phyloP scores from a whole-genome alignment of 1,284 basidiomycete genomes.

The Puccinia horiana region DNA sequence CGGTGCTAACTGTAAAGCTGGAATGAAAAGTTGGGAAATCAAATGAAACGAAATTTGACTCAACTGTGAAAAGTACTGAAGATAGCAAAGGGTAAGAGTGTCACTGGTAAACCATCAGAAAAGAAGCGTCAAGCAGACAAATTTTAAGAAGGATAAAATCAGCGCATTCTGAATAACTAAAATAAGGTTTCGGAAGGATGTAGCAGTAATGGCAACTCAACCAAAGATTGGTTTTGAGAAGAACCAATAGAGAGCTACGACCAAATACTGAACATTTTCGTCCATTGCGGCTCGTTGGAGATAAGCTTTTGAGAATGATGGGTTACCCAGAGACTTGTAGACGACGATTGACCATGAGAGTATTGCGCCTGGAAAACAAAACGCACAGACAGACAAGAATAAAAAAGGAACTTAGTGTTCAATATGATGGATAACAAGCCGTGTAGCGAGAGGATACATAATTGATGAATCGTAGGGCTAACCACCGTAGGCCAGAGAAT shows the following conservation, averaged over 20 bases:
- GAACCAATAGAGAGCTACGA: slow-evolving; percentile 58
- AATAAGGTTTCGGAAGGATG: neutral
- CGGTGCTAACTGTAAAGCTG: slow-evolving; percentile 53
- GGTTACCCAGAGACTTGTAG: slow-evolving; percentile 56
- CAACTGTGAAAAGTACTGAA: slow-evolving; percentile 59
- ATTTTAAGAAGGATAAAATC: neutral
- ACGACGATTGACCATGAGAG: slow-evolving; percentile 59
- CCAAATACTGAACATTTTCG: slow-evolving; percentile 59
- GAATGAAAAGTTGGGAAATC: slow-evolving; percentile 45
- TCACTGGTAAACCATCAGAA: slow-evolving; percentile 52
- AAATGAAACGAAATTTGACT: slow-evolving; percentile 53
- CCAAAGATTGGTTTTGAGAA: slow-evolving; percentile 58
- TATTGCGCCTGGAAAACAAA: slow-evolving; percentile 55
- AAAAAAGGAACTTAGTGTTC: neutral
- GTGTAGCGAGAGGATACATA: neutral
- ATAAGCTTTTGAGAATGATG: slow-evolving; percentile 57
- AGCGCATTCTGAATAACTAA: neutral
- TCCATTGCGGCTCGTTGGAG: slow-evolving; percentile 59
- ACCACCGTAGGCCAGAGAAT: slow-evolving; percentile 41
- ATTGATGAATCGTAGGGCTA: neutral
- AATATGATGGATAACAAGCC: neutral
- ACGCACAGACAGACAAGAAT: neutral
- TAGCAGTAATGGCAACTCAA: slow-evolving; percentile 39
- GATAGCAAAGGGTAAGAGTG: slow-evolving; percentile 57
- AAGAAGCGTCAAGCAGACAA: neutral